phyloP scores from a whole-genome alignment of 768 basidiomycete genomes.

The Boletales sp. region DNA sequence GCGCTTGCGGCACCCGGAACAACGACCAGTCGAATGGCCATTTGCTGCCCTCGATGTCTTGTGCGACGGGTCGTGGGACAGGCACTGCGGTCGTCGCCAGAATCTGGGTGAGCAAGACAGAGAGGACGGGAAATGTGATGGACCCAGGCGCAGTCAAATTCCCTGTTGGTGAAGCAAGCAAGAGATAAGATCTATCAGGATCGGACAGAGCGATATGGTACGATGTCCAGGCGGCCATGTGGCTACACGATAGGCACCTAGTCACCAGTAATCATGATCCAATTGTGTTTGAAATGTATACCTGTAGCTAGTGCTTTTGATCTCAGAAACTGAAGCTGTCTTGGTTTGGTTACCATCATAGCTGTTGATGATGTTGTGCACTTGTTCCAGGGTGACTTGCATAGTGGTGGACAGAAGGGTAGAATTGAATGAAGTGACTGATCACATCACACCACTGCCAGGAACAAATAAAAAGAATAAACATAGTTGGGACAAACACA shows the following conservation, averaged over 20 bases:
- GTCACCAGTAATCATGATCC: not conserved
- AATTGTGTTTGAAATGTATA: conserved; percentile 7
- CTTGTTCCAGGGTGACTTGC: conserved; percentile 27
- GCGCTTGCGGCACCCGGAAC: conserved; percentile 35
- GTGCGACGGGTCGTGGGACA: conserved; percentile 39
- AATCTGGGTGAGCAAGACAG: conserved; percentile 41
- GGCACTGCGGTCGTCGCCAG: conserved; percentile 47
- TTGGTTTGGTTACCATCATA: conserved; percentile 14
- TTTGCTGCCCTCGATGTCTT: conserved; percentile 39
- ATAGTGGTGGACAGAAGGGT: not conserved
- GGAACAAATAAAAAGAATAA: no score
- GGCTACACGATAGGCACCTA: conserved; percentile 12
- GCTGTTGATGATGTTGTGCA: conserved; percentile 27
- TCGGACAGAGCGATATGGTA: conserved; percentile 27
- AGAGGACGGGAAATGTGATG: conserved; percentile 34
- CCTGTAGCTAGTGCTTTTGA: conserved; percentile 30
- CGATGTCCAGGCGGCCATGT: conserved; percentile 22
- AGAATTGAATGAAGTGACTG: no score
- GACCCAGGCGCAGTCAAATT: not conserved
- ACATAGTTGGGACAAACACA: no score
- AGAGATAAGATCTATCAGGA: conserved; percentile 24
- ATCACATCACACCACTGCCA: no score
- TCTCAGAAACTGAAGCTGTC: conserved; percentile 19
- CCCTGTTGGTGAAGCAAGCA: conserved; percentile 19
- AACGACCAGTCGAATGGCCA: conserved; percentile 24